These are phyloP conservation scores for Blastobotrys apis DNA, from an alignment of 1,139 yeast species.

Conservation along the genomic window DNA sequence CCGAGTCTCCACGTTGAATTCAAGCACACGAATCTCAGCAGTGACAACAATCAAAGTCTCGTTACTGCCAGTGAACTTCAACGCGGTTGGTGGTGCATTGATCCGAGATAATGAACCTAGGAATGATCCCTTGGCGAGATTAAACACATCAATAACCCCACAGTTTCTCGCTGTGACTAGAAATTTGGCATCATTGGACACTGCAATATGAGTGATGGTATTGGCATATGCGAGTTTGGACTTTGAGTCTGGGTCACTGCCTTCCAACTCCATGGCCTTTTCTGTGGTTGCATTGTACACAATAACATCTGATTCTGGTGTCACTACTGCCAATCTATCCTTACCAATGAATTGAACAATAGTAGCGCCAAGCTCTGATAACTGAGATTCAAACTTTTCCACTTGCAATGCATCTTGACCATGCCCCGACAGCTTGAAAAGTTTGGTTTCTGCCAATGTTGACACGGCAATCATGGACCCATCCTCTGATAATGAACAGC, in stretches of 20 bases:
- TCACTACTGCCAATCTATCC: constrained; percentile 47
- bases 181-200: constrained; percentile 42
- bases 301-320: constrained; percentile 63
- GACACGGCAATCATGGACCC: constrained; percentile 69
- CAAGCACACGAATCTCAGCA: constrained; percentile 70
- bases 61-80: constrained; percentile 49
- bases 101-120: constrained; percentile 39
- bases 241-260: constrained; percentile 21
- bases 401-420: constrained; percentile 10
- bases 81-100: constrained; percentile 57
- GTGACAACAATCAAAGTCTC: constrained; percentile 65
- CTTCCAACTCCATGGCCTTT: constrained; percentile 17
- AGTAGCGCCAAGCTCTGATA: constrained; percentile 55
- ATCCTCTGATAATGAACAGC: constrained; percentile 62
- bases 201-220: constrained; percentile 49
- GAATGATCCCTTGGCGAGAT: constrained; percentile 24
- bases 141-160: constrained; percentile 61
- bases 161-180: constrained; percentile 58
- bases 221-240: constrained; percentile 7
- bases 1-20: constrained; percentile 45
- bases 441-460: constrained; percentile 61
- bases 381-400: constrained; percentile 30
- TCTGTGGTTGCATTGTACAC: constrained; percentile 41
- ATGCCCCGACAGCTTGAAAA: constrained; percentile 48
- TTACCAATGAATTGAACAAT: constrained; percentile 39